A percentile compares a stretch with the other conserved stretches of the same genome.
Conservation (phyloP, 306 rosid genomes). For the Cicer bijugum region DNA sequence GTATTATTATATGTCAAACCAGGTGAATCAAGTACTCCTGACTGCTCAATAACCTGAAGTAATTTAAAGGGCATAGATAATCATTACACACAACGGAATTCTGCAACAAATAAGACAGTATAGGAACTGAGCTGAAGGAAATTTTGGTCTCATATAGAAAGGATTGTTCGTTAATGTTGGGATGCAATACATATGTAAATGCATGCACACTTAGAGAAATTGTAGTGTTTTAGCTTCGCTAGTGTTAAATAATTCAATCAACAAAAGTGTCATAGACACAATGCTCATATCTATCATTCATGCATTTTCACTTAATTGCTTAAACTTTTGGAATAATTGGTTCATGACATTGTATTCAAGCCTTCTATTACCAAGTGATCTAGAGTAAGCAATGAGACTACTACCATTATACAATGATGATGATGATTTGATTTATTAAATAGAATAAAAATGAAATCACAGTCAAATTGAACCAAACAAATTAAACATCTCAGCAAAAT, state of each 20-base stretch:
- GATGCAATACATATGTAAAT: conserved; percentile 3
- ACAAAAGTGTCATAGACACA: conserved; percentile 1
- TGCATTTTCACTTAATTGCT: background rate
- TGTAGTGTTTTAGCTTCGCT: conserved; percentile 3
- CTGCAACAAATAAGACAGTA: conserved; percentile 6
- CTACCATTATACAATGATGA: background rate
- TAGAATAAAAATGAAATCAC: conserved; percentile 20
- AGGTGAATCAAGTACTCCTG: conserved; percentile 73
- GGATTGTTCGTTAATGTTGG: background rate
- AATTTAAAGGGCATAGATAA: conserved; percentile 20
- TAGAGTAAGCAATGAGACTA: background rate
- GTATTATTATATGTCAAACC: conserved; percentile 54
- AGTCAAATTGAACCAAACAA: conserved; percentile 1
- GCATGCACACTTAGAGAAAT: background rate
- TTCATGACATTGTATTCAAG: background rate
- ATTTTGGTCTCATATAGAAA: conserved; percentile 18
- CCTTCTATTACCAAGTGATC: conserved; percentile 1
- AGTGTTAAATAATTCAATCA: conserved; percentile 32
- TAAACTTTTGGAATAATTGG: conserved; percentile 9
- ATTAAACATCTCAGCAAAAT: background rate
- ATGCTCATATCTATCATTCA: background rate
- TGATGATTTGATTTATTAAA: background rate
- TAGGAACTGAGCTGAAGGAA: conserved; percentile 33
- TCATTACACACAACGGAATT: conserved; percentile 10
- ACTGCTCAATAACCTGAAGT: conserved; percentile 74